Conservation (phyloP, 2,329 filamentous ascomycete species). For the Sporothrix globosa region DNA sequence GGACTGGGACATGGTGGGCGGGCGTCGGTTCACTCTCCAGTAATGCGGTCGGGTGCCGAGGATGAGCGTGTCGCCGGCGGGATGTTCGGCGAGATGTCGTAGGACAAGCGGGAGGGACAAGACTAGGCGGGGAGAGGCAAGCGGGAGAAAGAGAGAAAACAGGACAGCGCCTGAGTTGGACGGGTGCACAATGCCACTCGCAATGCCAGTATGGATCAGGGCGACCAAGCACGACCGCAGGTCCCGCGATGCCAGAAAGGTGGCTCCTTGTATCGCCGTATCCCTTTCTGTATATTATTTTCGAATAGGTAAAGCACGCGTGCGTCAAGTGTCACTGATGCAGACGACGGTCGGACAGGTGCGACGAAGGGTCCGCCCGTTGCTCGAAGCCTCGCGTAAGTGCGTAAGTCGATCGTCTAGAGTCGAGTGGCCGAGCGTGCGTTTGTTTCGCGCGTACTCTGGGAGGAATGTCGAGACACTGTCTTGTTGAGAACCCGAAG, state of each 20-base stretch:
- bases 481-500: not conserved
- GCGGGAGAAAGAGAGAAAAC: not conserved
- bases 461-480: constrained; percentile 10
- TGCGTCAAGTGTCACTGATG: constrained; percentile 5
- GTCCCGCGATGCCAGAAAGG: not conserved
- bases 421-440: constrained; percentile 1
- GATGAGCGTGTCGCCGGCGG: not conserved
- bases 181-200: constrained; percentile 12
- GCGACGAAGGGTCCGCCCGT: not conserved
- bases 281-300: not conserved
- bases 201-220: not conserved
- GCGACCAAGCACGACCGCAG: constrained; percentile 1
- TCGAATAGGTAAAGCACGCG: not conserved
- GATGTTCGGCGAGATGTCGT: constrained; percentile 17
- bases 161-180: not conserved
- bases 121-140: not conserved
- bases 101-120: constrained; percentile 10
- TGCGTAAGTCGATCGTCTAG: not conserved
- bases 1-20: constrained; percentile 30
- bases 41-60: not conserved
- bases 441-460: constrained; percentile 20
- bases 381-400: not conserved
- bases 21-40: not conserved
- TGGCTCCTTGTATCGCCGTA: constrained; percentile 1
- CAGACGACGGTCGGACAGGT: constrained; percentile 21